Base-by-base conservation (phyloP, 164 flowering plant species). In the Vitis rotundifolia region DNA sequence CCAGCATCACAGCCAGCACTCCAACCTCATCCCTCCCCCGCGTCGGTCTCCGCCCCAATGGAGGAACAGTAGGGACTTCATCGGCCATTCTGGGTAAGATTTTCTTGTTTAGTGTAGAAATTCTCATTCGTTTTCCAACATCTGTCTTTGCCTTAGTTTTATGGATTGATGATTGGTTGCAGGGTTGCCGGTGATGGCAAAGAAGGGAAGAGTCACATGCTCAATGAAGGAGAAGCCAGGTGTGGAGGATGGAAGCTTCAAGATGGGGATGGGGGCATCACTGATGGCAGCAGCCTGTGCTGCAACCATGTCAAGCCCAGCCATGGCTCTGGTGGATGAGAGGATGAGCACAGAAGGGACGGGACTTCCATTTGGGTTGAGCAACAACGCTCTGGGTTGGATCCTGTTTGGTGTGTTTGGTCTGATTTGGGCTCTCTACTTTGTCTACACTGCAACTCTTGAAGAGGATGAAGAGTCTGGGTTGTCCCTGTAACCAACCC, bases 401-500 rank as follows among this genome's bases (percentile, higher is more conserved):
- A 85, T 92, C 81, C 84, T 94, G n/a, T 78, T 92, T 18, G 99
- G 95, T 59, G 88, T 91, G 29, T 92, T 91, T 77, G 99, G 78
- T 64, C 84, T 94, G 67, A 90, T 91, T 58, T 94, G 99, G 99
- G 18, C 93, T 61, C 77, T 88, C 72, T 94, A 87, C 83, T 60
- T 82, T 47, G 29, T 72, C 47, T 94, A 94, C 87, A 76, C 89
- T 62, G 71, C 90, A 29, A 26, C 76, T 70, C 96, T 94, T 74
- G 98, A 94, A 3, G 99, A 94, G 77, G 99, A 94, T 67, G 99
- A 94, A 68, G 98, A 92, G 57, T 92, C 97, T n/a, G 99, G 99
- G 11, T 74, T 94, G 75, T 94, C 86, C 54, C 84, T 83, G 44
- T 37, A 37, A 37, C 55, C 78, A 50, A 77, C 15, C 47, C 53